Conservation (phyloP, 768 basidiomycete species). For the Leucocoprinus birnbaumii region DNA sequence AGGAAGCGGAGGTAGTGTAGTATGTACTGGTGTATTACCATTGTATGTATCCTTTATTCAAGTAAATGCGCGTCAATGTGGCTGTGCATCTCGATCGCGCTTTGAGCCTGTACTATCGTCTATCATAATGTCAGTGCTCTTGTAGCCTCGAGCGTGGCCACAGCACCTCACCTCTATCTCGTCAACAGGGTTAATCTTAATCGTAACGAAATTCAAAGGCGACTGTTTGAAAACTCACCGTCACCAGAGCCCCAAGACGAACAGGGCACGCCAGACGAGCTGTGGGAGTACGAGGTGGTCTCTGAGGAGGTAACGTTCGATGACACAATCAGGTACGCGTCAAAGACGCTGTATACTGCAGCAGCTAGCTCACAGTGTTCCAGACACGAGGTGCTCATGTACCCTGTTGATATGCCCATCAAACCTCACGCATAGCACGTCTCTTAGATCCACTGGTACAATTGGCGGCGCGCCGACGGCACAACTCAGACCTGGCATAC, state of each 20-base stretch:
- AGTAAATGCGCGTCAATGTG: too few species aligned
- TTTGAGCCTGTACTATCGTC: too few species aligned
- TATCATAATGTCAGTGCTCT: too few species aligned
- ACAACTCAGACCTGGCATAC: slow-evolving; percentile 55
- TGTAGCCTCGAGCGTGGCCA: too few species aligned
- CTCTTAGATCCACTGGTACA: slow-evolving; percentile 47
- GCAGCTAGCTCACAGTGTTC: too few species aligned
- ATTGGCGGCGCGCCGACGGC: slow-evolving; percentile 48
- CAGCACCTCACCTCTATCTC: too few species aligned
- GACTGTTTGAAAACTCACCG: slow-evolving; percentile 3
- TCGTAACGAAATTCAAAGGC: neutral
- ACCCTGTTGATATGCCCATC: neutral
- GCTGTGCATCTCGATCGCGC: too few species aligned
- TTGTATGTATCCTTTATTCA: too few species aligned
- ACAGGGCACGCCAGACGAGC: slow-evolving; percentile 16
- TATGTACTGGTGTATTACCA: too few species aligned
- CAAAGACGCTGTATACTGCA: too few species aligned
- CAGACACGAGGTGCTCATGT: slow-evolving; percentile 28
- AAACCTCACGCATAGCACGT: neutral
- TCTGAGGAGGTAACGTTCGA: slow-evolving; percentile 36
- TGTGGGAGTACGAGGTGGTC: slow-evolving; percentile 33
- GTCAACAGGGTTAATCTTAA: neutral
- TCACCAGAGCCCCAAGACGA: slow-evolving; percentile 12
- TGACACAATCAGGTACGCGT: slow-evolving; percentile 29
- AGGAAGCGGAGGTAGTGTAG: neutral